Percentiles rank a stretch among this genome's conserved stretches.
phyloP scores from a whole-genome alignment of 495 filamentous ascomycete genomes.

The Alectoria sarmentosa region DNA sequence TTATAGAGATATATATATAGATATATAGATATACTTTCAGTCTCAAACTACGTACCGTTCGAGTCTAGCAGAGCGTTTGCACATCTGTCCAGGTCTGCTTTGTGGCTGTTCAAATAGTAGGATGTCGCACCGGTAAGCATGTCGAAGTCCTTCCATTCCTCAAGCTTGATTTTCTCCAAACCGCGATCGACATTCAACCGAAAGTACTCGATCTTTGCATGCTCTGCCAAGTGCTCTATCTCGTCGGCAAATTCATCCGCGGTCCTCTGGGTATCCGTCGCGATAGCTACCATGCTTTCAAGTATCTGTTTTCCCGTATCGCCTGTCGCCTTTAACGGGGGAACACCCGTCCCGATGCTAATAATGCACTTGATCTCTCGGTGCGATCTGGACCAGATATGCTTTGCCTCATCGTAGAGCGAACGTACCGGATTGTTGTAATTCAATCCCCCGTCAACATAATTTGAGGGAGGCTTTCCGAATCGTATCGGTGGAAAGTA shows the following conservation, averaged over 20 bases:
- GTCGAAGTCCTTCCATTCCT: conserved; percentile 34
- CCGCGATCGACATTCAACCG: conserved; percentile 43
- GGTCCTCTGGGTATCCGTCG: conserved; percentile 38
- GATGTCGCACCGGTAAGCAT: conserved; percentile 37
- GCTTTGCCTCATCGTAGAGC: background rate
- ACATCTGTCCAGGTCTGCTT: background rate
- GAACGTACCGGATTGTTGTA: conserved; percentile 14
- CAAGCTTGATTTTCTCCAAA: conserved; percentile 37
- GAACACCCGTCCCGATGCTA: conserved; percentile 3
- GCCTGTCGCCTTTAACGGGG: background rate
- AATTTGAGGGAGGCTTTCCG: conserved; percentile 1
- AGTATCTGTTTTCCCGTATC: conserved; percentile 29
- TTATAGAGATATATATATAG: no score
- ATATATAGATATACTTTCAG: no score
- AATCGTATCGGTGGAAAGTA: conserved; percentile 34
- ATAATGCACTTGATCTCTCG: conserved; percentile 5
- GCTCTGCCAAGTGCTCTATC: conserved; percentile 27
- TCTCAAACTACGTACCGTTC: no score
- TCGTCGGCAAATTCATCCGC: conserved; percentile 35
- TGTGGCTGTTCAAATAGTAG: conserved; percentile 33
- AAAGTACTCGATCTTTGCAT: conserved; percentile 32
- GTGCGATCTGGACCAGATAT: conserved; percentile 1
- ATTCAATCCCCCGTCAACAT: conserved; percentile 1
- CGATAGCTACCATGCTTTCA: conserved; percentile 28
- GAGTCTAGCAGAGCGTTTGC: no score